Evolutionary conservation across 805 yeast species (phyloP), one percentile per base, ranked within the genome.

Genomic region (Lipomyces orientalis): DNA sequence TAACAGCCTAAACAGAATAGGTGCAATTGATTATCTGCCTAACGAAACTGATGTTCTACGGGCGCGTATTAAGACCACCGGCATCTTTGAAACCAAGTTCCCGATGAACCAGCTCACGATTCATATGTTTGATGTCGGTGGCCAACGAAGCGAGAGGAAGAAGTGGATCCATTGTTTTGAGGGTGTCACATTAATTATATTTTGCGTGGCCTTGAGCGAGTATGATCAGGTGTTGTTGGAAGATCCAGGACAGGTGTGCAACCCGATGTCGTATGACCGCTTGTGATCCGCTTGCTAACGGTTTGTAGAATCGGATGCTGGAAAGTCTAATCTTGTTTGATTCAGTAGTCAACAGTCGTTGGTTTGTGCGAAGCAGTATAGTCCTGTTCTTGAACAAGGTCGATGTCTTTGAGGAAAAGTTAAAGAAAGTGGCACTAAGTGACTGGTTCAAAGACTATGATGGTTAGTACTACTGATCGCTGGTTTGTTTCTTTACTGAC

Each of bases 151-250:
- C 2, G 99, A 95, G 81, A 87, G 99, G 63, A 91, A 90, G 75
- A 94, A 95, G 79, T 95, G 99, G 99, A 93, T 95, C 69, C 96
- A 95, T 79, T 91, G 97, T 76, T 95, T 95, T 75, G 97, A 93
- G 78, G 92, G 93, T 73, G 97, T 93, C 43, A 90, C 97, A 0
- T 83, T 90, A 58, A 89, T 93, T 61, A 91, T 93, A 67, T 93
- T 93, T 76, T 93, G 97, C 78, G 97, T 93, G 29, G 93, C 98
- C 0, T 79, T 93, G 63, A 88, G 94, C 1, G 98, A 93, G 76
- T 93, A 93, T 76, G 97, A 93, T 77, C 97, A 93, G 79, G 88
- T 86, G 2, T 79, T 93, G 67, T 79, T 91, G 66, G 98, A 91
- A 78, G 93, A 90, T 68, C 83, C 86, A 51, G 81, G 83, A 12